Base-by-base conservation (phyloP, 805 yeast genomes). In the Monosporozyma unispora region DNA sequence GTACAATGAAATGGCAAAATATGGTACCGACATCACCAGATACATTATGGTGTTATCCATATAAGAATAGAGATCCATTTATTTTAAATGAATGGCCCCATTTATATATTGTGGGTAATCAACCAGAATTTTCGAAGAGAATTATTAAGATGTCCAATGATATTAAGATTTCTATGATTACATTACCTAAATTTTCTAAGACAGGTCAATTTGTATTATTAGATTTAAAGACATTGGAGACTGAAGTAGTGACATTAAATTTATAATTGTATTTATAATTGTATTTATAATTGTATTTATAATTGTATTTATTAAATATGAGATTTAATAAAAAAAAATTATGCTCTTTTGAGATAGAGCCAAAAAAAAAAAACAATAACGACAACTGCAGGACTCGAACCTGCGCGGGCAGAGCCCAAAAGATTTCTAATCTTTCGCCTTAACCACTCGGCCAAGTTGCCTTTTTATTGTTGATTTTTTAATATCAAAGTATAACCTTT, bases 11-110 rank as follows among this genome's bases (percentile, higher is more conserved):
- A 44, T 90, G 96, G 96, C 91, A 89, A 59, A 87, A 87, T 60
- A 72, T 87, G 22, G 81, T 87, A 0, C 99, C 99, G 2, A 89
- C 97, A 0, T 95, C 96, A 1, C 99, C 99, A 0, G 98, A 93
- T 60, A 93, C 99, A 0, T 68, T 93, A 41, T 84, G 90, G 75
- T 82, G 95, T 55, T 89, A 87, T 58, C 97, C 99, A 0, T 90
- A 75, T 59, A 75, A 76, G 10, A 78, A 80, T 23, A 58, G 62
- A 1, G 98, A 93, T 64, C 98, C 98, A 3, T 88, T 91, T 64
- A 71, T 81, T 1, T 69, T 93, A n/a, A 70, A 70, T 9, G 87
- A 86, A 58, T 79, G 86, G 16, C 98, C 98, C 0, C 90, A 88
- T 62, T 83, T 90, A 2, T 88, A 85, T 60, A 80, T 87, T 57